Conservation (phyloP, 164 flowering plant genomes). For the Magnolia officinalis region DNA sequence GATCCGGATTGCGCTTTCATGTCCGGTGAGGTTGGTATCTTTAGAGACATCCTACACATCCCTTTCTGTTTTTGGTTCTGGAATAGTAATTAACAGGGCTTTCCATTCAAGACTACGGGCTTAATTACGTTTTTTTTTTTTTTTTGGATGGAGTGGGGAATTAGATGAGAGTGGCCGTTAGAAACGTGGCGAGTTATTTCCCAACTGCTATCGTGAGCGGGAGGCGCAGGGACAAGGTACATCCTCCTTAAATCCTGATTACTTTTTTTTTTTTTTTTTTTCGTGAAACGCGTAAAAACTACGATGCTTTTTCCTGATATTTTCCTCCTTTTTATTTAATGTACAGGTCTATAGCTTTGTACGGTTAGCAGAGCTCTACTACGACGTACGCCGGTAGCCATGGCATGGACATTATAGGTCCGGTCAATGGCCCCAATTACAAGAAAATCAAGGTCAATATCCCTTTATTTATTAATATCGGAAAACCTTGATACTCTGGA, state of each 20-base stretch:
- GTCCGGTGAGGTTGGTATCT: constrained; percentile 40
- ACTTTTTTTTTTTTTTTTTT: neutral
- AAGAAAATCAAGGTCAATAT: constrained; percentile 28
- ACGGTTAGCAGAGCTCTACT: constrained; percentile 59
- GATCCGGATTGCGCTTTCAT: constrained; percentile 90
- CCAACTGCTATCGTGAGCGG: constrained; percentile 89
- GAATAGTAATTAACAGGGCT: neutral
- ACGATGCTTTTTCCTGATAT: neutral
- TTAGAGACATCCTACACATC: neutral
- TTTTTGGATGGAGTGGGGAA: neutral
- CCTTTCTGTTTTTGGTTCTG: neutral
- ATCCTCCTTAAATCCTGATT: constrained; percentile 9
- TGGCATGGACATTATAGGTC: constrained; percentile 93
- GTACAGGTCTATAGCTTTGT: constrained; percentile 66
- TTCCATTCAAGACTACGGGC: neutral
- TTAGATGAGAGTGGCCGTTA: constrained; percentile 72
- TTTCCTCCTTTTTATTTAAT: neutral
- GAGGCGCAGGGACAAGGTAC: constrained; percentile 77
- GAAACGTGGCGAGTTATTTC: constrained; percentile 50
- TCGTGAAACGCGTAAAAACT: neutral
- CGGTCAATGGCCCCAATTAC: constrained; percentile 38
- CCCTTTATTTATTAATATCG: neutral
- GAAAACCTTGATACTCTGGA: neutral
- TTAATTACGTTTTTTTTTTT: neutral
- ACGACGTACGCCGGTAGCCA: constrained; percentile 95